A percentile compares a stretch with the other conserved stretches of the same genome.
Evolutionary conservation across 140 eudicot species (phyloP).

Genomic region (Flaveria floridana): DNA sequence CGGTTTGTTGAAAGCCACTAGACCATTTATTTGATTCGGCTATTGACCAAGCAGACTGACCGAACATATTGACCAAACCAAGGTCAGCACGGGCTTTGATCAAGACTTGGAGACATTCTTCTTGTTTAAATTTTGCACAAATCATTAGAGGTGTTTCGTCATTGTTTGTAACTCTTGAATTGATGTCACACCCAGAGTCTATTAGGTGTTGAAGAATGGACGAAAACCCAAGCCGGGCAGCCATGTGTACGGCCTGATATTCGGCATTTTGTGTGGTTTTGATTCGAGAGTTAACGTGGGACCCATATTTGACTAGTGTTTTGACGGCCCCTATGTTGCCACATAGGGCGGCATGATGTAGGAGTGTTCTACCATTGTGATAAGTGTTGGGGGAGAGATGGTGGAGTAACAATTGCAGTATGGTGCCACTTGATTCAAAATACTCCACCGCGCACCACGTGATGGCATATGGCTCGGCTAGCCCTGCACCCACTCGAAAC

Average conservation of each 20-base stretch:
- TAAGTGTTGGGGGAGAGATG: slow-evolving; percentile 38
- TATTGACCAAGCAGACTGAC: slow-evolving; percentile 56
- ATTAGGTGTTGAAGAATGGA: slow-evolving; percentile 50
- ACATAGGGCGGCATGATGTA: slow-evolving; percentile 86
- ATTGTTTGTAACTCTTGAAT: slow-evolving; percentile 46
- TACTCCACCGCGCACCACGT: slow-evolving; percentile 93
- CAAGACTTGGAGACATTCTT: slow-evolving; percentile 65
- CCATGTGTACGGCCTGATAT: slow-evolving; percentile 71
- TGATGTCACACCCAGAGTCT: slow-evolving; percentile 63
- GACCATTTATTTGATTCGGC: slow-evolving; percentile 58
- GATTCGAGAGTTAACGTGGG: slow-evolving; percentile 48
- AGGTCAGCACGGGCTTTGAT: slow-evolving; percentile 75
- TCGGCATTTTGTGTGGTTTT: slow-evolving; percentile 42
- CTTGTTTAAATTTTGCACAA: slow-evolving; percentile 47
- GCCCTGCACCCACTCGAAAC: slow-evolving; percentile 87
- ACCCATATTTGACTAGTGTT: slow-evolving; percentile 54
- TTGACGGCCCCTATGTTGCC: slow-evolving; percentile 61
- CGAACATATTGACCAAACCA: slow-evolving; percentile 50
- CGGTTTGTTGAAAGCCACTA: slow-evolving; percentile 48
- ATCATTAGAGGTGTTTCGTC: slow-evolving; percentile 79
- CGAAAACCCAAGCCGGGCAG: slow-evolving; percentile 62
- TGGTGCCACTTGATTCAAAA: slow-evolving; percentile 73
- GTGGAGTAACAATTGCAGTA: slow-evolving; percentile 66
- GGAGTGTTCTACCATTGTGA: slow-evolving; percentile 70
- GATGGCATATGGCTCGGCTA: slow-evolving; percentile 73